Evolutionary conservation across 345 rosid genomes (phyloP), one percentile per base, ranked within the genome.

Genomic region (Eucalyptus erythrocorys): DNA sequence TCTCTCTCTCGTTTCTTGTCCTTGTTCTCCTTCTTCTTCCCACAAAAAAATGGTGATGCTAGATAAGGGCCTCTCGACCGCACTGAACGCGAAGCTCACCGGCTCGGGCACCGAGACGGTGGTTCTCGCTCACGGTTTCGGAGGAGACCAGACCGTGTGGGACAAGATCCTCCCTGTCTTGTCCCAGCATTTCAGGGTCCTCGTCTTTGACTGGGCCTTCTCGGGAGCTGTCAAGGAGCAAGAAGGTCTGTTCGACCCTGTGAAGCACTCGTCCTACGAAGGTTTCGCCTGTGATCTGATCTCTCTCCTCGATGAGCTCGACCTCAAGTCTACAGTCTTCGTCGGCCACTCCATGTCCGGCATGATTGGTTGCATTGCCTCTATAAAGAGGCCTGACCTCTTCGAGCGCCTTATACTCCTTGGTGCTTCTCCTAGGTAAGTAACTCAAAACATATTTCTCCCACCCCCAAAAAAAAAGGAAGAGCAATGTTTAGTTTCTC

Each of bases 271-370:
- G n/a, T 92, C 96, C 10, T 93, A 92, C 34, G 95, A 94, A 7
- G 93, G 91, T 61, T 97, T 93, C 87, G 95, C 97, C 22, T 87
- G 91, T 6, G 98, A 95, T 89, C 89, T 97, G 59, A 93, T 96
- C 14, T 68, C 86, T 66, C 93, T 97, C 37, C 19, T 96, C 43
- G 98, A 96, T 5, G 97, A 95, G 88, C 84, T 94, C 87, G 86
- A 87, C 86, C 71, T 94, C 57, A 88, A 90, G 14, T 90, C 95
- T 26, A 55, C 91, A 4, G 92, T 94, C 49, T 95, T 94, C 91
- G 90, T 95, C 43, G 99, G 98, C 45, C 98, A 97, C 89, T 97
- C 98, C 90, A 95, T 97, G 95, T 94, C 98, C 48, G 97, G 95
- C 71, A 94, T 97, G 94, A 95, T 96, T 51, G 97, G 97, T 26